Evolutionary conservation across 1,139 yeast species (phyloP).

Genomic region (Debaryomyces subglobosus): DNA sequence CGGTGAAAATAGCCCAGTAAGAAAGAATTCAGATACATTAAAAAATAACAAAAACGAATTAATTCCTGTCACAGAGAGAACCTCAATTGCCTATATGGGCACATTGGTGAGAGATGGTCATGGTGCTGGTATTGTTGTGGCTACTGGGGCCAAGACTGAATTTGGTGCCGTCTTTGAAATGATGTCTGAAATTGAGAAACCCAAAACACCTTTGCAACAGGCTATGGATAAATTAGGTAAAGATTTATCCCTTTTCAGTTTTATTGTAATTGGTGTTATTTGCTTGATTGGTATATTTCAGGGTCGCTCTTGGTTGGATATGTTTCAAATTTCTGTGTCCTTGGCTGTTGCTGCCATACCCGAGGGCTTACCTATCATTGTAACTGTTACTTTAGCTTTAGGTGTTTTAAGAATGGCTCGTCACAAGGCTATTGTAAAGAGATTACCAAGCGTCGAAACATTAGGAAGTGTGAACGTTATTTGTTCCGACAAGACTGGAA

Average conservation of each 20-base stretch:
- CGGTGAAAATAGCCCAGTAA: constrained; percentile 89
- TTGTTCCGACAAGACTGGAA: constrained; percentile 95
- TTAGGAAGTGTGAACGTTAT: constrained; percentile 93
- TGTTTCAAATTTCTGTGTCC: constrained; percentile 96
- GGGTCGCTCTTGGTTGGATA: constrained; percentile 93
- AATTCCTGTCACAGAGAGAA: constrained; percentile 63
- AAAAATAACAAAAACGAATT: constrained; percentile 18
- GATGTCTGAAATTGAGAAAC: constrained; percentile 94
- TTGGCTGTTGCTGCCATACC: constrained; percentile 98
- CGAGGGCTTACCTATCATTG: constrained; percentile 95
- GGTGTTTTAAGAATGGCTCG: constrained; percentile 96
- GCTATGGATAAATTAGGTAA: constrained; percentile 95
- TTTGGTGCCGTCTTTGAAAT: constrained; percentile 88
- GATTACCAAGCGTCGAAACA: constrained; percentile 94
- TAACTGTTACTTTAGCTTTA: constrained; percentile 91
- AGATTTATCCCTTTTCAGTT: constrained; percentile 80
- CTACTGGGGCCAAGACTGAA: constrained; percentile 84
- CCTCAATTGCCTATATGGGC: constrained; percentile 89
- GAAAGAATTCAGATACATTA: constrained; percentile 52
- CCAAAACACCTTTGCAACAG: constrained; percentile 91
- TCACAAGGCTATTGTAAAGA: constrained; percentile 87
- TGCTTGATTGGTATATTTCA: constrained; percentile 84
- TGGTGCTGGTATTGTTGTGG: constrained; percentile 91
- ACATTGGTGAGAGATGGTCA: constrained; percentile 93
- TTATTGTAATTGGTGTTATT: constrained; percentile 82